Base-by-base conservation (phyloP, 1,139 yeast species). In the Sugiyamaella neomexicana region DNA sequence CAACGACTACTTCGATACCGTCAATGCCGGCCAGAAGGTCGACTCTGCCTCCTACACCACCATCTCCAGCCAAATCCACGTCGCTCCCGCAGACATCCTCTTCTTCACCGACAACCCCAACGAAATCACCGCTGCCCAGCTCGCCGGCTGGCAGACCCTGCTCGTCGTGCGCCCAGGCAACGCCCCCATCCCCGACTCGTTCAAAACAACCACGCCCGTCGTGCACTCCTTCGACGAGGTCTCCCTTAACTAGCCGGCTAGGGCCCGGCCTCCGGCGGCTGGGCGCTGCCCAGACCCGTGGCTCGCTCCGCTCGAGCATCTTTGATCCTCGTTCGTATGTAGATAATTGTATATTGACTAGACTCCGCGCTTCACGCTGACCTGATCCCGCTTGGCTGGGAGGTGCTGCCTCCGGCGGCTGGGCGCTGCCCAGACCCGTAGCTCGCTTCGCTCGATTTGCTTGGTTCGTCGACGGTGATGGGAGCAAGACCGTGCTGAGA, bases 151-250 rank as follows among this genome's bases (percentile, higher is more conserved):
- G 74, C 64, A 73, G 1, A 76, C 87, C 29, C 68, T 68, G 31
- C 72, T 88, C 36, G 91, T 86, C 2, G 75, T 79, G 23, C 80
- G 95, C 62, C 89, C 89, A 0, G 97, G 97, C 0, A 91, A 91
- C 68, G 78, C 79, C 0, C 80, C 82, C 2, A 68, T 86, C 34
- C 49, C 43, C 34, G 55, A 53, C 37, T 9, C 8, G 25, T 53
- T 48, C 42, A 20, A 12, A 6, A 7, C 45, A 8, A 42, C 37
- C 17, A 48, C 55, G 8, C 9, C 50, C 13, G 32, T 53, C 15
- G 31, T 53, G 23, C 12, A 43, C 17, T 38, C 20, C 15, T 47
- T 53, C 29, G 42, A 47, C 25, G 15, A 31, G 29, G 27, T 47
- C 27, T 13, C 36, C 12, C 36, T 48, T 13, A 20, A 36, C 7